Evolutionary conservation across 2,329 filamentous ascomycete genomes (phyloP).

Genomic region (Trichoderma koningii): DNA sequence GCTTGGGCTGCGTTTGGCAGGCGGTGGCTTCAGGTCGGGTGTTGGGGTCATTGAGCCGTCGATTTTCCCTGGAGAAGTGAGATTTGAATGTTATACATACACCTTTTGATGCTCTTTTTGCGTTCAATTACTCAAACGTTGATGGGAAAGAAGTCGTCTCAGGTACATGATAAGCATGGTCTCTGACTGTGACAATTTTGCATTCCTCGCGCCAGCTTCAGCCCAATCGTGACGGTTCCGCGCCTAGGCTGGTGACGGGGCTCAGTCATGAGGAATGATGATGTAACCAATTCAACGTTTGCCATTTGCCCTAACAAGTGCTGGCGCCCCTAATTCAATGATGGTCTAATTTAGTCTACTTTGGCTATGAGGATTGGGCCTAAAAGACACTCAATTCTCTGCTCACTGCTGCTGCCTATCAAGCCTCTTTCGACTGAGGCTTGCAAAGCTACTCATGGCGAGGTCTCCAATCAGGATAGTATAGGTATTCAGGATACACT

Average conservation of each 20-base stretch:
- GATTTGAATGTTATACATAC: neutral
- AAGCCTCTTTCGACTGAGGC: no score
- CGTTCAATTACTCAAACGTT: neutral
- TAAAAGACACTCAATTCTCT: no score
- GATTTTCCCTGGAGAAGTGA: neutral
- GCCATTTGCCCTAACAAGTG: no score
- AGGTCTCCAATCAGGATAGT: no score
- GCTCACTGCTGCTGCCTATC: no score
- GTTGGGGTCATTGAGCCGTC: neutral
- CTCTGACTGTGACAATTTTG: neutral
- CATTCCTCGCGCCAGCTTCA: neutral
- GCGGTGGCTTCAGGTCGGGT: neutral
- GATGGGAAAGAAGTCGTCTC: neutral
- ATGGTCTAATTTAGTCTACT: neutral
- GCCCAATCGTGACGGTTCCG: neutral
- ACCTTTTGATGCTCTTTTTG: no score
- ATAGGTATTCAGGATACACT: no score
- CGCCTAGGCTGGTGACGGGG: neutral
- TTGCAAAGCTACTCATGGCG: no score
- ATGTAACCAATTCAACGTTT: neutral
- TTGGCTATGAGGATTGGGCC: no score
- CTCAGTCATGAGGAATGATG: slow-evolving; percentile 1
- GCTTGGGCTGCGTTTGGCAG: slow-evolving; percentile 21
- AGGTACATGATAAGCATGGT: neutral
- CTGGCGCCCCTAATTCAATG: neutral